Percentiles rank a stretch among this genome's conserved stretches.
Conservation (phyloP, 2,329 filamentous ascomycete species). For the Botryotinia globosa region DNA sequence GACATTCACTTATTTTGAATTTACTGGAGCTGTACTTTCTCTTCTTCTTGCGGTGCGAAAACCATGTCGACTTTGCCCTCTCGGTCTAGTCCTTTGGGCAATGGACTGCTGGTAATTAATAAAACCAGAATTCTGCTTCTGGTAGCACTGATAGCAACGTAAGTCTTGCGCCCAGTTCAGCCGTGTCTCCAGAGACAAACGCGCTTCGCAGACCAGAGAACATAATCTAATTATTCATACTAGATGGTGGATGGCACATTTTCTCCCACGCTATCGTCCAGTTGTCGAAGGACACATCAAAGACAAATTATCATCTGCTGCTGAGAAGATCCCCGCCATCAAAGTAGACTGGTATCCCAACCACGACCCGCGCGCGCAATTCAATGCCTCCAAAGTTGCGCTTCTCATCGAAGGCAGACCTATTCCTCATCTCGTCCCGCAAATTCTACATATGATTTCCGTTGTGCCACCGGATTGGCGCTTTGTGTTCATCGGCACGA, state of each 20-base stretch:
- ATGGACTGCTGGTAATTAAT: conserved; percentile 31
- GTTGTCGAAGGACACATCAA: conserved; percentile 41
- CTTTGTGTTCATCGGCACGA: conserved; percentile 52
- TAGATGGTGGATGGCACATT: conserved; percentile 49
- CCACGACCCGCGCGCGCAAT: conserved; percentile 32
- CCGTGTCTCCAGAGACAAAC: not conserved
- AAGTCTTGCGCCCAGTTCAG: conserved; percentile 20
- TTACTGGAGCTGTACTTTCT: not conserved
- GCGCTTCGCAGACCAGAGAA: not conserved
- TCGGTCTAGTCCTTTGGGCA: conserved; percentile 24
- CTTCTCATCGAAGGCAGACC: conserved; percentile 54
- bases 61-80: not conserved
- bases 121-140: conserved; percentile 29
- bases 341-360: conserved; percentile 37
- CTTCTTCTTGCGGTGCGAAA: not conserved
- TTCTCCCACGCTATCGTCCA: conserved; percentile 46
- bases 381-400: conserved; percentile 48
- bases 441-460: conserved; percentile 55
- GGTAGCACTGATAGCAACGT: conserved; percentile 34
- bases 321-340: conserved; percentile 34
- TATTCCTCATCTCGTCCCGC: conserved; percentile 49
- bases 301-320: conserved; percentile 30
- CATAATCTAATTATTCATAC: not conserved
- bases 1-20: not conserved
- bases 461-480: conserved; percentile 57